Percentiles rank a stretch among this genome's conserved stretches.
Conservation (phyloP, 345 rosid species). For the Salix suchowensis region DNA sequence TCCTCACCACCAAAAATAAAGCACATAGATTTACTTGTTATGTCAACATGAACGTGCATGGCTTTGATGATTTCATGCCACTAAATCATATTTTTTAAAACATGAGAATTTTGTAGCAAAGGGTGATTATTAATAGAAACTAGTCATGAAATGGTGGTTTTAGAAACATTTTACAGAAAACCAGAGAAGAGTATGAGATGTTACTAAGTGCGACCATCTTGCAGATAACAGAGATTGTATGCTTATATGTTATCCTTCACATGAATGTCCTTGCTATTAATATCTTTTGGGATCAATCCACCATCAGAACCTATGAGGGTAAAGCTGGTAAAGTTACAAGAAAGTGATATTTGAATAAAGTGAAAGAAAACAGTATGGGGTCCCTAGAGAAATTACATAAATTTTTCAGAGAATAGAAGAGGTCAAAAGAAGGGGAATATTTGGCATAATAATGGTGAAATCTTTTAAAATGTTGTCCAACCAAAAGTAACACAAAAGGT, state of each 20-base stretch:
- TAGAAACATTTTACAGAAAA: background rate
- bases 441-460: background rate
- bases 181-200: background rate
- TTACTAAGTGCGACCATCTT: background rate
- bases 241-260: background rate
- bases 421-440: background rate
- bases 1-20: too few relatives aligned
- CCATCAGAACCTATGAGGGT: background rate
- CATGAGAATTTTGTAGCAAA: background rate
- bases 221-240: background rate
- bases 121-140: background rate
- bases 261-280: background rate
- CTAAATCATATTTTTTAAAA: background rate
- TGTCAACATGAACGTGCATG: background rate
- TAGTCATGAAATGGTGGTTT: background rate
- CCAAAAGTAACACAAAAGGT: background rate
- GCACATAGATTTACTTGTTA: too few relatives aligned
- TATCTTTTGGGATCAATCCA: background rate
- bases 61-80: background rate
- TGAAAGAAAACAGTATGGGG: background rate
- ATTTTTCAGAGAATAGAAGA: background rate
- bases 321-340: background rate
- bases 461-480: background rate
- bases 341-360: background rate
- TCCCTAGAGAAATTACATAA: background rate